Evolutionary conservation across 768 basidiomycete genomes (phyloP).

Genomic region (Rickenella mellea): DNA sequence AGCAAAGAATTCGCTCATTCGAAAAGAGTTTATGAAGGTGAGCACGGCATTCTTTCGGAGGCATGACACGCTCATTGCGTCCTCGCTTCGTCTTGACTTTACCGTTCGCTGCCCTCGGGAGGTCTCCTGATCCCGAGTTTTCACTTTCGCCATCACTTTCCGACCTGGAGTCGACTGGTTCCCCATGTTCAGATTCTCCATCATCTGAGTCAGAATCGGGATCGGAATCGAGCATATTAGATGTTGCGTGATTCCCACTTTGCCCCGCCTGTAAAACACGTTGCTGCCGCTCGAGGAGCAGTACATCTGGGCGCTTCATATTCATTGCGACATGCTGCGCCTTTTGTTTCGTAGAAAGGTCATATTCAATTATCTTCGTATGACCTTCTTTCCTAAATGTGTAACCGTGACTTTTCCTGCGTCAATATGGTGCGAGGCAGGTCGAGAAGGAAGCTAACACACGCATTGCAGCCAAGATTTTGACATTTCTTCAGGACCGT

Average conservation of each 20-base stretch:
- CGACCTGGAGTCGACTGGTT: conserved; percentile 36
- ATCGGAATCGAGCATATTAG: conserved; percentile 39
- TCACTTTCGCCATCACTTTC: conserved; percentile 43
- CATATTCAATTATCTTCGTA: conserved; percentile 92
- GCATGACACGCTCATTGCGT: conserved; percentile 82
- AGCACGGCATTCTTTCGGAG: conserved; percentile 88
- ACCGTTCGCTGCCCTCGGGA: conserved; percentile 69
- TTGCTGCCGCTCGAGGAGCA: conserved; percentile 36
- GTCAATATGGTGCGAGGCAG: conserved; percentile 2
- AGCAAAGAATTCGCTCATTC: conserved; percentile 76
- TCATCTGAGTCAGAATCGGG: conserved; percentile 23
- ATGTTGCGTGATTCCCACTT: conserved; percentile 42
- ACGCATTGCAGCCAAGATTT: conserved; percentile 73
- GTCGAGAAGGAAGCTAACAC: conserved; percentile 21
- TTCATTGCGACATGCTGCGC: conserved; percentile 38
- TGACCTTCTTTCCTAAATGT: conserved; percentile 91
- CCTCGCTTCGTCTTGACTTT: conserved; percentile 68
- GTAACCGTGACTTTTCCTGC: conserved; percentile 61
- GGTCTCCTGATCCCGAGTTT: conserved; percentile 20
- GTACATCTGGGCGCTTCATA: conserved; percentile 68
- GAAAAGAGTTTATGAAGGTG: conserved; percentile 84
- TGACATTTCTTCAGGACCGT: conserved; percentile 66
- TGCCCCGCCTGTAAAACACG: conserved; percentile 18
- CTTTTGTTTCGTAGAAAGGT: conserved; percentile 75
- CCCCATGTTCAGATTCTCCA: conserved; percentile 22